phyloP scores from a whole-genome alignment of 176 grass and related monocot genomes.

The Leersia perrieri region DNA sequence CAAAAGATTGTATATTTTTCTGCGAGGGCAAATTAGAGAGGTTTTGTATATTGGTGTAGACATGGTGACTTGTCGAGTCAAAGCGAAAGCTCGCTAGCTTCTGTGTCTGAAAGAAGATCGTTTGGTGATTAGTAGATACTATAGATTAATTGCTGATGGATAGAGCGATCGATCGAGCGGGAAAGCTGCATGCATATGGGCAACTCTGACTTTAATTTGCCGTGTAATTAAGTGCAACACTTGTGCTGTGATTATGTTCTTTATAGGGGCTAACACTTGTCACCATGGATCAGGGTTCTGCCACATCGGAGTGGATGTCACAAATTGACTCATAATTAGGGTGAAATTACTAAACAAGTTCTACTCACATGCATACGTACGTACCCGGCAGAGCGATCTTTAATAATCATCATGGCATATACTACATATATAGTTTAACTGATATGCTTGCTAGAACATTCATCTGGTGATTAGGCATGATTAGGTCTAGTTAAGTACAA shows the following conservation, averaged over 20 bases:
- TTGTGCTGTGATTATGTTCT: not conserved
- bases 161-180: not conserved
- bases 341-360: conserved; percentile 30
- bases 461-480: conserved; percentile 25
- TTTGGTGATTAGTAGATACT: not conserved
- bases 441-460: conserved; percentile 34
- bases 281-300: not conserved
- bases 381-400: not conserved
- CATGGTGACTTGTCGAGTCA: not conserved
- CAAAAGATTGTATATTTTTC: not conserved
- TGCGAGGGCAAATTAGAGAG: not conserved
- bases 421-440: too few relatives aligned
- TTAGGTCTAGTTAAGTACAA: not conserved
- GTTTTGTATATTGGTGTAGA: not conserved
- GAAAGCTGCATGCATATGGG: not conserved
- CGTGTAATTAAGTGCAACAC: not conserved
- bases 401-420: not conserved
- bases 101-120: not conserved
- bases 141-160: not conserved
- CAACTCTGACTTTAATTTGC: not conserved
- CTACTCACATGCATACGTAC: not conserved
- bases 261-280: conserved; percentile 20
- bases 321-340: not conserved
- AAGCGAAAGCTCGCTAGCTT: not conserved
- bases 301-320: conserved; percentile 7